Evolutionary conservation across 345 rosid species (phyloP).

Genomic region (Ceriops tagal): DNA sequence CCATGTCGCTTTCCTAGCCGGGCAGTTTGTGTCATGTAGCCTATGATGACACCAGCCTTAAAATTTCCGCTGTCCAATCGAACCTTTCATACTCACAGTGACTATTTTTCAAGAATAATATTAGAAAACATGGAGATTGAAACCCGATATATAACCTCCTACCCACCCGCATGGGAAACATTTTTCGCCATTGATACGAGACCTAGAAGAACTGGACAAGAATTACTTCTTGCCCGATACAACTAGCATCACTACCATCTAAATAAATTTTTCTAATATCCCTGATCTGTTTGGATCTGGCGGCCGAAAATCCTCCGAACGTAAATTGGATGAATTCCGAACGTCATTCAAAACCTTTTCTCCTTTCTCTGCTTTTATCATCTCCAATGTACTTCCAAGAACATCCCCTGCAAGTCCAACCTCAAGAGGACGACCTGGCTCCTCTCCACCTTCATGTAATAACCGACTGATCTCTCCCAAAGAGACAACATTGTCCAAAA

Average conservation of each 20-base stretch:
- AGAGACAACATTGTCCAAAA: conserved; percentile 44
- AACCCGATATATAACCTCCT: conserved; percentile 26
- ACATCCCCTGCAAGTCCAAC: conserved; percentile 81
- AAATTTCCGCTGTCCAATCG: conserved; percentile 22
- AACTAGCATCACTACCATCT: conserved; percentile 44
- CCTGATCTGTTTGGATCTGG: conserved; percentile 50
- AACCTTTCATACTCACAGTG: conserved; percentile 22
- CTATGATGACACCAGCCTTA: neutral
- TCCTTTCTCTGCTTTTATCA: conserved; percentile 55
- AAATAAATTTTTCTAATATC: conserved; percentile 67
- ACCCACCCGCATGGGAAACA: conserved; percentile 26
- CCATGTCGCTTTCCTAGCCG: no score
- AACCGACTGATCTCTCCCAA: conserved; percentile 58
- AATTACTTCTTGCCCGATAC: conserved; percentile 29
- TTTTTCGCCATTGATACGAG: conserved; percentile 19
- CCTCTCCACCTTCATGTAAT: conserved; percentile 69
- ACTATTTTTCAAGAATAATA: conserved; percentile 23
- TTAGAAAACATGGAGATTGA: conserved; percentile 16
- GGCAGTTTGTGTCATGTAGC: neutral
- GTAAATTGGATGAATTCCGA: conserved; percentile 48
- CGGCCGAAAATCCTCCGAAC: conserved; percentile 69
- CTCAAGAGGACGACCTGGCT: conserved; percentile 48
- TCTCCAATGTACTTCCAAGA: conserved; percentile 69
- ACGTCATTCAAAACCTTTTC: conserved; percentile 50
- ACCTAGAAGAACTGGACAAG: conserved; percentile 20